Evolutionary conservation across 129 eudicot genomes (phyloP), one percentile per base, ranked within the genome.

Genomic region (Chrysanthemum seticuspe): DNA sequence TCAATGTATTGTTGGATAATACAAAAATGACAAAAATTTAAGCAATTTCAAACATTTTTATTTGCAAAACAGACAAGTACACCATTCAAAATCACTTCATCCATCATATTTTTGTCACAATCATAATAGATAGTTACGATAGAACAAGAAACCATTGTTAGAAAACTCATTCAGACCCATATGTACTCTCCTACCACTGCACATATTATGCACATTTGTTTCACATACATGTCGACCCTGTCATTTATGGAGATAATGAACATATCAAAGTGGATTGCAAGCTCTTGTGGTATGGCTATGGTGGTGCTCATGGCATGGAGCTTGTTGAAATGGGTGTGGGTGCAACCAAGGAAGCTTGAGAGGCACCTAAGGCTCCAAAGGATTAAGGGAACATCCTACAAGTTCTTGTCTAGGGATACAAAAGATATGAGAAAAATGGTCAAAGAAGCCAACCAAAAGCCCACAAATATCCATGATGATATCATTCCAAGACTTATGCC

Each of bases 261-360:
- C 13, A 16, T 31, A n/a, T 10, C 61, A 31, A 59, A 59, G 48
- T 68, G 70, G 80, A 6, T 77, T 36, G 71, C 71, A 62, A 61
- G 76, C 62, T 77, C 71, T 18, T 77, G 76, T 77, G 76, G 71
- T 14, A 56, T 65, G 63, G 75, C 65, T 55, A 64, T 63, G 44
- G 71, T 67, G 64, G 65, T 51, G 65, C 8, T 74, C n/a, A 21
- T 68, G 75, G 67, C 70, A 21, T 79, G 79, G 83, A 79, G 67
- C 15, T 21, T 79, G 74, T 74, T 74, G 55, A 79, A 79, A 70
- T 79, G 83, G 76, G 75, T 79, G 79, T 74, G 83, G 83, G 8
- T 79, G 75, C 70, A 70, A 52, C 79, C 83, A 44, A 79, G 76
- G 70, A 60, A 63, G 72, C 67, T 79, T 13, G 72, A 79, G 58